Percentiles rank a stretch among this genome's conserved stretches.
Conservation (phyloP, 2,329 filamentous ascomycete genomes). For the Trichoderma atroviride region DNA sequence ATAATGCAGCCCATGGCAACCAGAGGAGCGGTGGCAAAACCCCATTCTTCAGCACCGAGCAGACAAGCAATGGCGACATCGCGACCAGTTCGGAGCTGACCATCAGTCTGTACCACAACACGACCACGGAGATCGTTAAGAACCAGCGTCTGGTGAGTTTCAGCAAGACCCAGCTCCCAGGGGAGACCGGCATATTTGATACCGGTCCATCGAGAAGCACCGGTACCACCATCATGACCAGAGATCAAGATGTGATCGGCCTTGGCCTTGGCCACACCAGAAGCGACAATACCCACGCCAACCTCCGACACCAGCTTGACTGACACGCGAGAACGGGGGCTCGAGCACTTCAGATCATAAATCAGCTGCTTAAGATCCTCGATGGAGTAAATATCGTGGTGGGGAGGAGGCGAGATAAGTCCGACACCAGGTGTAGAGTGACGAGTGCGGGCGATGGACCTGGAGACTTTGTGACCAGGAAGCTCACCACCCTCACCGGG, state of each 20-base stretch:
- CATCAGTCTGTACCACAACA: constrained; percentile 95
- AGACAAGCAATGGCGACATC: constrained; percentile 94
- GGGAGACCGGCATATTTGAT: constrained; percentile 98
- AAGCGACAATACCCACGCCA: constrained; percentile 95
- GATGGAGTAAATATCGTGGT: constrained; percentile 98
- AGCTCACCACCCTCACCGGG: constrained; percentile 97
- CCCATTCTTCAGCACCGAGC: constrained; percentile 97
- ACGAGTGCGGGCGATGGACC: constrained; percentile 88
- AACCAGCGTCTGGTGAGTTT: constrained; percentile 95
- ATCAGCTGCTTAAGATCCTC: constrained; percentile 98
- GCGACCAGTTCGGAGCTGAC: constrained; percentile 87
- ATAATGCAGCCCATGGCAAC: constrained; percentile 98
- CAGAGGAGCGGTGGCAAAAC: constrained; percentile 90
- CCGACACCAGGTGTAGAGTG: constrained; percentile 96
- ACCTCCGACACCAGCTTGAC: constrained; percentile 98
- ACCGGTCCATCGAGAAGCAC: constrained; percentile 95
- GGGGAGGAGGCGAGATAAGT: constrained; percentile 91
- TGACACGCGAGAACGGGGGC: constrained; percentile 86
- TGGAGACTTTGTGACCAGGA: constrained; percentile 94
- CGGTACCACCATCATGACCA: constrained; percentile 94
- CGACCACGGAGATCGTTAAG: constrained; percentile 94
- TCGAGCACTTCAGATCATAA: constrained; percentile 96
- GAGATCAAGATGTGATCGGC: constrained; percentile 96
- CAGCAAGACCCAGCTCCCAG: constrained; percentile 94
- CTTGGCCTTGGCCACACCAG: constrained; percentile 96